Evolutionary conservation across 495 filamentous ascomycete genomes (phyloP), one percentile per base, ranked within the genome.

Genomic region (Emericellopsis terricola): DNA sequence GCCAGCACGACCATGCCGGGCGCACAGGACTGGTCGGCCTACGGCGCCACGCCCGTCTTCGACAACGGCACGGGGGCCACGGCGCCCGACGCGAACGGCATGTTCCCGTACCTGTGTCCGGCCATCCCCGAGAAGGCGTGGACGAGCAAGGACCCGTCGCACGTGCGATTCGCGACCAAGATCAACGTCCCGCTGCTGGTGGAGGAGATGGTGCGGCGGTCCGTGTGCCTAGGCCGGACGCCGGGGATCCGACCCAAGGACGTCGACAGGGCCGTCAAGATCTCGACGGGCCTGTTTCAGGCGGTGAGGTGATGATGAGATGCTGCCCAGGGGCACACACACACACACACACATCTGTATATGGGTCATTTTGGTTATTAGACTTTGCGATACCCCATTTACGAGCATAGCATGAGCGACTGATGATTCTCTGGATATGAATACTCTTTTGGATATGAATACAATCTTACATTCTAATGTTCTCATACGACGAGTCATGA

Each of bases 161-260:
- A 9, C 43, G 53, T 26, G 23, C 15, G 4, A 2, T 26, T 26
- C 23, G 11, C 6, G 11, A 11, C 23, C 6, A 26, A 6, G 23
- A 26, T 26, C 23, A 26, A 26, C 23, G 23, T 26, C 6, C 6
- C 6, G 28, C 2, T 19, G n/a, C 21, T 4, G 10, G 15, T 14
- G 49, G 54, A 47, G 49, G 54, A 47, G 36, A 17, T 57, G n/a
- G 43, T 40, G 1, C 30, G 36, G 1, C 17, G 41, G 15, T 62
- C 50, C 3, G 60, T 71, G 0, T 81, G 76, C 50, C 55, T 80
- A 0, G 76, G 76, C 0, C 55, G 71, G 8, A 47, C 67, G 2
- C 74, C 76, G 3, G 76, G 75, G 1, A 71, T 74, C 30, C 60
- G 61, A 24, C 58, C 57, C 29, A 50, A 41, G 29, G 73, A 78